Evolutionary conservation across 2,329 filamentous ascomycete species (phyloP), one percentile per base, ranked within the genome.

Genomic region (Neopestalotiopsis sp.): DNA sequence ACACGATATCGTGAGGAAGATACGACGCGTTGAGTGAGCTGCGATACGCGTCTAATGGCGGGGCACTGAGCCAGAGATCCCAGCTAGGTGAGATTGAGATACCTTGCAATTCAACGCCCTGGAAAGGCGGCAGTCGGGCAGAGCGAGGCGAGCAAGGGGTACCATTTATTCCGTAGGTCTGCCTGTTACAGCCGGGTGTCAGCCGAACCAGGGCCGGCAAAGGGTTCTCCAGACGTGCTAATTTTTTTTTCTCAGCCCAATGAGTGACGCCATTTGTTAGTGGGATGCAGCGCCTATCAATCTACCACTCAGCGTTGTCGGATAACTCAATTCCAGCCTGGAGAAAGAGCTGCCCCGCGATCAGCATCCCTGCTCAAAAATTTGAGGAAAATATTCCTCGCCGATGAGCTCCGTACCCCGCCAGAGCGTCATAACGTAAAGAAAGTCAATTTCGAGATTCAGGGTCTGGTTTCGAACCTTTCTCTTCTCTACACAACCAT

Each of bases 261-360:
- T 49, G n/a, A 24, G 20, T 49, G 12, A 14, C 4, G 17, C 34
- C 56, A 49, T 20, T 59, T 59, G 13, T 24, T 59, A 59, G 57
- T 24, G 57, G 34, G 57, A 59, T 4, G 17, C 30, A 30, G 57
- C 34, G 24, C 3, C 24, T 24, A 14, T 9, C 57, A 59, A 10
- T 7, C 24, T 24, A 14, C 57, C 57, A 59, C 13, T 59, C 57
- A 59, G 57, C 57, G 57, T 24, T 34, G 20, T 30, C 24, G 57
- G 57, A 59, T 59, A 59, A 59, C 57, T 59, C 57, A 59, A 59
- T 24, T 17, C 12, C n/a, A 28, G 24, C 38, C 57, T 59, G 28
- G 42, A 32, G 34, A 60, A 28, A 67, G 58, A 68, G 40, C 52
- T 68, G 67, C 67, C 67, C 67, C 67, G 67, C 67, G 67, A 59